A percentile compares a stretch with the other conserved stretches of the same genome.
Evolutionary conservation across 2,329 filamentous ascomycete species (phyloP).

Genomic region (Xylaria sp.): DNA sequence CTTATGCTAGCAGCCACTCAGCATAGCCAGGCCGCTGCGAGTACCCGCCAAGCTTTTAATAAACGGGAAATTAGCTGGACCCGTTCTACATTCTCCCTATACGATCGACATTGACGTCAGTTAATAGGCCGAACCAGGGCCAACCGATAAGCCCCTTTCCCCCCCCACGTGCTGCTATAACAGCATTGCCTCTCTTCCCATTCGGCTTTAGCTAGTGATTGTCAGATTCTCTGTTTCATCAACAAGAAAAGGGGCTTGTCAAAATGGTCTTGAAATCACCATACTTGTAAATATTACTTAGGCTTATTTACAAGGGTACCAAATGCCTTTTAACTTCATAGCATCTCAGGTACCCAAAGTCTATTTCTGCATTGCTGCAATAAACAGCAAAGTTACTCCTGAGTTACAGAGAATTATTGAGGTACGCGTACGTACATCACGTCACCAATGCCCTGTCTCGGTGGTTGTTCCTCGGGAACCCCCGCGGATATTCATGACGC

Average conservation of each 20-base stretch:
- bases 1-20: constrained; percentile 29
- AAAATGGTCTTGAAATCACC: not conserved
- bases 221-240: constrained; percentile 22
- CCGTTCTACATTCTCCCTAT: constrained; percentile 10
- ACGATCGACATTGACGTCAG: constrained; percentile 30
- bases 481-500: constrained; percentile 23
- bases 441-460: not conserved
- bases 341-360: not conserved
- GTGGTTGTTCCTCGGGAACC: constrained; percentile 4
- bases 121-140: constrained; percentile 25
- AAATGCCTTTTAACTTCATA: not conserved
- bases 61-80: constrained; percentile 39
- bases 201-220: constrained; percentile 9
- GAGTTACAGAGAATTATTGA: not conserved
- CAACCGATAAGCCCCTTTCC: constrained; percentile 38
- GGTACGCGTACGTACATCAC: constrained; percentile 19
- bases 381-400: not conserved
- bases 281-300: not conserved
- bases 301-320: no score
- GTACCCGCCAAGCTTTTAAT: constrained; percentile 37
- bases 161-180: constrained; percentile 35
- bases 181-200: not conserved
- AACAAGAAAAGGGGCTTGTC: constrained; percentile 14
- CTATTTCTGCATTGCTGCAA: not conserved
- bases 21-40: constrained; percentile 10